Evolutionary conservation across 169 alveolate species (phyloP), one percentile per base, ranked within the genome.

Genomic region (Toxoplasma gondii): DNA sequence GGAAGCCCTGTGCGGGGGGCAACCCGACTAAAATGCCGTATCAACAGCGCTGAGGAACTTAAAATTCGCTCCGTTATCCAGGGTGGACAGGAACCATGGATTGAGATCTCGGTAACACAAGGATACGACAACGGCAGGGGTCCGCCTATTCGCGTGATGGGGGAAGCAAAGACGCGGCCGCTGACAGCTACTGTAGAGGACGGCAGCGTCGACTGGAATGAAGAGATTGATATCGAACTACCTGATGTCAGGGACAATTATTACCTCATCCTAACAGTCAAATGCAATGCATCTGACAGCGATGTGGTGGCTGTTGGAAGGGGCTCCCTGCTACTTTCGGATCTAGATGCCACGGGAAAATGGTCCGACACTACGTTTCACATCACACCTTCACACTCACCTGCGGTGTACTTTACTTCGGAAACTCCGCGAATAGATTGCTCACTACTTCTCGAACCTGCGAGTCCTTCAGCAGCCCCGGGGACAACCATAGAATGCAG

Each of bases 21-120:
- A 27, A 4, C 90, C 58, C 54, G 27, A 7, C 69, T 82, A 12
- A 39, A 44, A 19, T 82, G 90, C 67, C 90, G 90, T 36, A 82
- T 82, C 69, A 41, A 29, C 38, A 0, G 36, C 16, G 67, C 67
- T 29, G 69, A 82, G 41, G 67, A 39, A 29, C 90, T 82, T 10
- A 39, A 82, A 29, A 44, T 82, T 16, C 54, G 36, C 12, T 82
- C 90, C 31, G 67, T 82, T n/a, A 82, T 82, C 36, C 90, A 82
- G 41, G 90, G 90, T 17, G 90, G 90, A 38, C 90, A 44, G 19
- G 90, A 82, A 9, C 90, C 90, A 31, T 82, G 90, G 90, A 82
- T 82, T n/a, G 90, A 82, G 31, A 7, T 82, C 19, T 4, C 90
- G 27, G 90, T 41, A 29, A 82, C 90, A 19, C 90, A 82, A n/a